Conservation (phyloP, 768 basidiomycete genomes). For the Nidularia pulvinata region DNA sequence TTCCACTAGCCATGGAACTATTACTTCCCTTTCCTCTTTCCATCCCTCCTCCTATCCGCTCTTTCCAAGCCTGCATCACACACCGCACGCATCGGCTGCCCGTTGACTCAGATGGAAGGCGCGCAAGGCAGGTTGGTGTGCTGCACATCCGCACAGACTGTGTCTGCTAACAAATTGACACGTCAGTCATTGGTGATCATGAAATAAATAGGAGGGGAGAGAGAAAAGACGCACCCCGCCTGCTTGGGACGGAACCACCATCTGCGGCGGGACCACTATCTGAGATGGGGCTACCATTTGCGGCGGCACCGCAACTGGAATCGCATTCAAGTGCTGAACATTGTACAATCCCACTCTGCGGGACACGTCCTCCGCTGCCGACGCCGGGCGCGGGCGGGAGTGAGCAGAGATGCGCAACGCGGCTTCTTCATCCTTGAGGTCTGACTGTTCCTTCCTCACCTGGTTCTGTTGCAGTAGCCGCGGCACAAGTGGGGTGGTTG, state of each 20-base stretch:
- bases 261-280: not conserved
- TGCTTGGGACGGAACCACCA: not conserved
- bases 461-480: not conserved
- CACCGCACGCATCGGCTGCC: constrained; percentile 10
- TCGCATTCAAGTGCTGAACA: not conserved
- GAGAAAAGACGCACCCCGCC: not conserved
- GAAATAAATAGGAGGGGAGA: not conserved
- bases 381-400: no score
- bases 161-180: not conserved
- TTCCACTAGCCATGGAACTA: no score
- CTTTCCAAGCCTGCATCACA: constrained; percentile 11
- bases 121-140: constrained; percentile 4
- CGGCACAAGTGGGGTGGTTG: not conserved
- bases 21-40: not conserved
- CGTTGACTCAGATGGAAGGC: constrained; percentile 3
- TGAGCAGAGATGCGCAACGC: not conserved
- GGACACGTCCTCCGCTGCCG: no score
- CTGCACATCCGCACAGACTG: constrained; percentile 6
- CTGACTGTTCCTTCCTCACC: no score
- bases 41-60: not conserved
- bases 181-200: not conserved
- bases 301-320: not conserved
- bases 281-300: not conserved
- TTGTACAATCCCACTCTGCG: no score
- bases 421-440: not conserved